Evolutionary conservation across 495 filamentous ascomycete genomes (phyloP).

Genomic region (Haplographium delicatum): DNA sequence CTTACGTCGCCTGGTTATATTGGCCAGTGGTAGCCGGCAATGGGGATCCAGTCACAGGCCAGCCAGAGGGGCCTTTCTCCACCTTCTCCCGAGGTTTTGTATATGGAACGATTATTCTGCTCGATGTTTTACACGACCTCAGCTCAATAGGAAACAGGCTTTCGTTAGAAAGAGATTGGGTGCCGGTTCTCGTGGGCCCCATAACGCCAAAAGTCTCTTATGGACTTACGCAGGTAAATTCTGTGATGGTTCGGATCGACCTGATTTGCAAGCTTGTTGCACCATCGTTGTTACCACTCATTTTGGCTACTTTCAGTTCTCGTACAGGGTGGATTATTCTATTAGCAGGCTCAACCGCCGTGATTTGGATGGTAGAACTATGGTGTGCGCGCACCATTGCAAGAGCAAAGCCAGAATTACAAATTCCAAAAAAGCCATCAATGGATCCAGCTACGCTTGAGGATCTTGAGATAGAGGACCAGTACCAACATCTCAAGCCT

Average conservation of each 20-base stretch:
- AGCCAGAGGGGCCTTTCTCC: conserved; percentile 17
- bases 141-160: conserved; percentile 49
- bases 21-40: conserved; percentile 31
- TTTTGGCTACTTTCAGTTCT: conserved; percentile 37
- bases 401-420: conserved; percentile 27
- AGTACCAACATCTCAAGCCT: conserved; percentile 7
- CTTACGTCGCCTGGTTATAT: conserved; percentile 42
- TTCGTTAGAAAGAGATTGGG: conserved; percentile 60
- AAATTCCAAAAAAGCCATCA: conserved; percentile 24
- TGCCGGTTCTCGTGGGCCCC: conserved; percentile 34
- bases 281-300: conserved; percentile 48
- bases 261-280: conserved; percentile 62
- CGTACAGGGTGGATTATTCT: conserved; percentile 30
- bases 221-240: conserved; percentile 45
- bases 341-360: conserved; percentile 24
- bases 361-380: conserved; percentile 32
- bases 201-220: conserved; percentile 27
- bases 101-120: conserved; percentile 37
- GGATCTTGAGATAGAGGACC: background rate
- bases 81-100: conserved; percentile 27
- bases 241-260: conserved; percentile 64
- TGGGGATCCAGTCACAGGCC: background rate
- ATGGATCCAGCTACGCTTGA: background rate
- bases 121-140: conserved; percentile 57
- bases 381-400: conserved; percentile 29